These are phyloP conservation scores for Eucalyptus marginata DNA, from an alignment of 345 rosid genomes.

Conservation along the genomic window DNA sequence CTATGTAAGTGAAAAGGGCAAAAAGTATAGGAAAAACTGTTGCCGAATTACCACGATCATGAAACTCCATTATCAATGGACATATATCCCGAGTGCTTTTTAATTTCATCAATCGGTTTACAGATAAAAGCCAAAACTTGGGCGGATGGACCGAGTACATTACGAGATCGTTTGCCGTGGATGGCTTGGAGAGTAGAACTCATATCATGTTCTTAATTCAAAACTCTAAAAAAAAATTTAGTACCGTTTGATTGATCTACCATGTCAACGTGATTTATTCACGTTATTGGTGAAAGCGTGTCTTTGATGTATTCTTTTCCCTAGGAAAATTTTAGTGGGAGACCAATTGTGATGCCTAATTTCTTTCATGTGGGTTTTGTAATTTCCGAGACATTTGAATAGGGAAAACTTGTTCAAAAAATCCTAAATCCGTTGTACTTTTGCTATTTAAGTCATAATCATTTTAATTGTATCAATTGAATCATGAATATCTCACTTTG, in stretches of 20 bases:
- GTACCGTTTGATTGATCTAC: background rate
- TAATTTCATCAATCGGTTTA: background rate
- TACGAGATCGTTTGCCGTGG: background rate
- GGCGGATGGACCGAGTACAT: background rate
- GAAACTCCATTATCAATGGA: background rate
- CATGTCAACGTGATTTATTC: background rate
- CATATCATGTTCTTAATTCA: background rate
- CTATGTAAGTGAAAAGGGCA: background rate
- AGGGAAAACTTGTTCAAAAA: rapidly evolving
- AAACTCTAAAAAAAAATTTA: background rate
- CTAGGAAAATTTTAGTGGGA: background rate
- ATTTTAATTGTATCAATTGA: no score
- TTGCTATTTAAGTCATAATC: no score
- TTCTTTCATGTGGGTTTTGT: background rate
- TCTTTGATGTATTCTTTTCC: no score
- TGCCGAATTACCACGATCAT: background rate
- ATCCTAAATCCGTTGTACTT: rapidly evolving
- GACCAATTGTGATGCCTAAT: background rate
- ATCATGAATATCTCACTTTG: no score
- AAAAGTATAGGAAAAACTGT: background rate
- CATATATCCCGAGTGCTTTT: background rate
- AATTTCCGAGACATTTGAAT: no score
- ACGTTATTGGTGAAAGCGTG: background rate
- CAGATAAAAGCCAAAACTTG: background rate
- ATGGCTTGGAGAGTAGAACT: background rate